phyloP scores from a whole-genome alignment of 345 rosid genomes.

The Durio zibethinus region DNA sequence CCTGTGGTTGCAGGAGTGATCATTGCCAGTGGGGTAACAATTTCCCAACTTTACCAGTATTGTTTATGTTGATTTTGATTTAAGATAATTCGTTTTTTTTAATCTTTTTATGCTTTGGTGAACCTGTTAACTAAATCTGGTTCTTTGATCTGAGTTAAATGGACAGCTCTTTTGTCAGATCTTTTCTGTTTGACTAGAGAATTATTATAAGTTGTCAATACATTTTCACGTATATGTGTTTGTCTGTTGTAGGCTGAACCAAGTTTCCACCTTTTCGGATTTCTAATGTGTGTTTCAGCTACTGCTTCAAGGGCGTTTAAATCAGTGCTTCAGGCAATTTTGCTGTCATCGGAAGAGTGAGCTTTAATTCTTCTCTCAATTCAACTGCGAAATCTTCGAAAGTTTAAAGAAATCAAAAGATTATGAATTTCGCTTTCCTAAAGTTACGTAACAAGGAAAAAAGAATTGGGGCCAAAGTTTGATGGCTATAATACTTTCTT shows the following conservation, averaged over 20 bases:
- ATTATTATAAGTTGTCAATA: neutral
- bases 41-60: neutral
- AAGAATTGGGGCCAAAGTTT: no score
- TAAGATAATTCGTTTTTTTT: neutral
- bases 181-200: neutral
- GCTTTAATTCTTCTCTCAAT: neutral
- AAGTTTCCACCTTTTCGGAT: constrained; percentile 67
- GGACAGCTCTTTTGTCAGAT: neutral
- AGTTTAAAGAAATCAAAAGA: neutral
- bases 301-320: constrained; percentile 81
- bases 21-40: constrained; percentile 64
- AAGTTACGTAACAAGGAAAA: no score
- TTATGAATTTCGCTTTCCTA: neutral
- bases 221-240: neutral
- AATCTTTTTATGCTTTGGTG: neutral
- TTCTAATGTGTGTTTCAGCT: constrained; percentile 63
- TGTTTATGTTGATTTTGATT: neutral
- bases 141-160: neutral
- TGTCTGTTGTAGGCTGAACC: constrained; percentile 53
- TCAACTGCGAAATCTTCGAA: neutral
- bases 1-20: constrained; percentile 76
- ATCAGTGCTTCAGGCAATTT: constrained; percentile 71
- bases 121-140: neutral
- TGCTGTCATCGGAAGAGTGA: constrained; percentile 73
- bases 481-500: neutral